phyloP scores from a whole-genome alignment of 2,329 filamentous ascomycete species.

The Trichophyton equinum region DNA sequence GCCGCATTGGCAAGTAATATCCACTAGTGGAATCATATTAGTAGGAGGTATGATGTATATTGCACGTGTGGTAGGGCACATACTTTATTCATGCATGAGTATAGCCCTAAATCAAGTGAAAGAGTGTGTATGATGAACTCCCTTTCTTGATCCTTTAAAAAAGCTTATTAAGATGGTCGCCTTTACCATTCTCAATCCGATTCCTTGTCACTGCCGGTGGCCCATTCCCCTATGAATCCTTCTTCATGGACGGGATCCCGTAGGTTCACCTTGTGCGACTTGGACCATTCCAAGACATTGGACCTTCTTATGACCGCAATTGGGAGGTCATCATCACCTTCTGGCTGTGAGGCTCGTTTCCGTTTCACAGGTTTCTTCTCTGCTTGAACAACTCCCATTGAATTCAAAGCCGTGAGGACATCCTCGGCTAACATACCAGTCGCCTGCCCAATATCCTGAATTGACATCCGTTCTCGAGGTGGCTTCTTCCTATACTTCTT shows the following conservation, averaged over 20 bases:
- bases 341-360: constrained; percentile 27
- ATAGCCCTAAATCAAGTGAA: background rate
- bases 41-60: background rate
- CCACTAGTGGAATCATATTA: background rate
- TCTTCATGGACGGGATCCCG: constrained; percentile 57
- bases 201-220: constrained; percentile 18
- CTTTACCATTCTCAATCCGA: background rate
- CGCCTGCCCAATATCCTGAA: constrained; percentile 58
- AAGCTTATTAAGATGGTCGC: background rate
- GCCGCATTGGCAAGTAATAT: background rate
- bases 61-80: background rate
- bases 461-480: constrained; percentile 42
- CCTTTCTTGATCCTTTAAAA: background rate
- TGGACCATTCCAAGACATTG: constrained; percentile 54
- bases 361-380: constrained; percentile 42
- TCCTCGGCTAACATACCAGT: constrained; percentile 83
- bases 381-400: constrained; percentile 59
- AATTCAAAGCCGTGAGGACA: constrained; percentile 61
- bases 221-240: constrained; percentile 61
- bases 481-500: constrained; percentile 34
- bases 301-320: constrained; percentile 42
- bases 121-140: background rate
- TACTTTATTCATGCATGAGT: background rate
- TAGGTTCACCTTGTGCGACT: constrained; percentile 49
- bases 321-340: constrained; percentile 16